Evolutionary conservation across 2,329 filamentous ascomycete species (phyloP).

Genomic region (Piedraia hortae): DNA sequence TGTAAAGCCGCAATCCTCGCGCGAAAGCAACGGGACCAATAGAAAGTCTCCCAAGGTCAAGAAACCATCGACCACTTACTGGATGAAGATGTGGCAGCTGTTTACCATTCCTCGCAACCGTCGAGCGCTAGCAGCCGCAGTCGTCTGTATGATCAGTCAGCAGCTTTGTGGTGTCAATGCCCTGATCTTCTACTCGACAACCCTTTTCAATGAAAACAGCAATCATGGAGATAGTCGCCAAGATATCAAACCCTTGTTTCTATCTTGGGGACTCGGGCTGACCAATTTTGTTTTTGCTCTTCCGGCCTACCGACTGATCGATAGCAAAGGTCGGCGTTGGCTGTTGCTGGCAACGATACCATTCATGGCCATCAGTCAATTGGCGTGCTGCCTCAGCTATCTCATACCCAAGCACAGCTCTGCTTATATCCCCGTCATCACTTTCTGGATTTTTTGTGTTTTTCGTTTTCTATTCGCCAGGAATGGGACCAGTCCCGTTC

Average conservation of each 20-base stretch:
- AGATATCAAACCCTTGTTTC: no score
- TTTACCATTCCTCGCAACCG: conserved; percentile 1
- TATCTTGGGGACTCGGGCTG: conserved; percentile 11
- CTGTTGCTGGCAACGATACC: conserved; percentile 17
- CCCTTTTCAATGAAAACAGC: conserved; percentile 9
- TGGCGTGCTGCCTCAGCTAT: no score
- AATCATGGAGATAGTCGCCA: no score
- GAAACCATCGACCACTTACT: background rate
- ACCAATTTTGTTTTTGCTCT: conserved; percentile 9
- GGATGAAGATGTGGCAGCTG: conserved; percentile 1
- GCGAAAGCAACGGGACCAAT: background rate
- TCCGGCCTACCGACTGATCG: conserved; percentile 20
- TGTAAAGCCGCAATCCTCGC: background rate
- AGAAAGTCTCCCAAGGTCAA: background rate
- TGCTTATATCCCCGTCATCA: conserved; percentile 23
- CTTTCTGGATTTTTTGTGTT: conserved; percentile 29
- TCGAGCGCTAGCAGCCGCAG: conserved; percentile 1
- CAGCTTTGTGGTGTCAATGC: conserved; percentile 10
- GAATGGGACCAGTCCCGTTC: conserved; percentile 30
- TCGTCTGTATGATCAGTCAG: conserved; percentile 9
- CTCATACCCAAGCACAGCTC: no score
- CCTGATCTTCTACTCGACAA: conserved; percentile 11
- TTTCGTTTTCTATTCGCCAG: conserved; percentile 12
- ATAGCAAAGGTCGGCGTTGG: conserved; percentile 18
- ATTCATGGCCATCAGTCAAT: conserved; percentile 16